These are phyloP conservation scores for Domatiomyces globalis DNA, from an alignment of 2,329 filamentous ascomycete species.

Conservation along the genomic window DNA sequence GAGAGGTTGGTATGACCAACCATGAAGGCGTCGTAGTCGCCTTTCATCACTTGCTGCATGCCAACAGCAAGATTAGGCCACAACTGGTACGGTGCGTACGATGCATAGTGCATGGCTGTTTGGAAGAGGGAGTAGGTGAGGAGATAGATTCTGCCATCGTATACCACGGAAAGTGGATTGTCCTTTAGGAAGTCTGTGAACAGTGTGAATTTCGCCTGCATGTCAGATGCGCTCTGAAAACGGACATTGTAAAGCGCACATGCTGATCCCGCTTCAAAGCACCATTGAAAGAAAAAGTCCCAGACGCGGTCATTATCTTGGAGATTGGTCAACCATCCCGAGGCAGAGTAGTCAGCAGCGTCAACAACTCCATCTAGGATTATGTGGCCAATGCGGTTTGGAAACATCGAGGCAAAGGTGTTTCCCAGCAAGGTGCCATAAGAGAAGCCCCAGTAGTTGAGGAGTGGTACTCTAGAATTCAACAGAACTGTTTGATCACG, in stretches of 20 bases:
- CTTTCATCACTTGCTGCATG: constrained; percentile 23
- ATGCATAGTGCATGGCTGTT: constrained; percentile 23
- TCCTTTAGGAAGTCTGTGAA: constrained; percentile 9
- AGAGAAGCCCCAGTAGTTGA: constrained; percentile 40
- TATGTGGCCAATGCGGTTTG: constrained; percentile 27
- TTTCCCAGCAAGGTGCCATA: constrained; percentile 35
- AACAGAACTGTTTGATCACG: background rate
- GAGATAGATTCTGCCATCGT: constrained; percentile 26
- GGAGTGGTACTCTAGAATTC: constrained; percentile 4
- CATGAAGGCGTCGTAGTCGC: constrained; percentile 18
- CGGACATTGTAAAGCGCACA: constrained; percentile 30
- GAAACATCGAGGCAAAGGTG: constrained; percentile 33
- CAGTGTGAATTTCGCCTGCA: constrained; percentile 8
- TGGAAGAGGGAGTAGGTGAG: constrained; percentile 38
- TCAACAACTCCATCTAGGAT: constrained; percentile 32
- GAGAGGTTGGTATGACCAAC: constrained; percentile 31
- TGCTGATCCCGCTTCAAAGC: constrained; percentile 35
- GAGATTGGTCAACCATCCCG: constrained; percentile 36
- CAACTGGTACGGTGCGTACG: constrained; percentile 10
- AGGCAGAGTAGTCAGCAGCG: constrained; percentile 34
- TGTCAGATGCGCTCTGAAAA: constrained; percentile 4
- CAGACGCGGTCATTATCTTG: constrained; percentile 43
- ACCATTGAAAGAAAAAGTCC: constrained; percentile 40
- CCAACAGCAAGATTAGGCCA: constrained; percentile 28
- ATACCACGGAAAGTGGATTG: constrained; percentile 21